Evolutionary conservation across 257 asterid species (phyloP).

Genomic region (Solanum boliviense): DNA sequence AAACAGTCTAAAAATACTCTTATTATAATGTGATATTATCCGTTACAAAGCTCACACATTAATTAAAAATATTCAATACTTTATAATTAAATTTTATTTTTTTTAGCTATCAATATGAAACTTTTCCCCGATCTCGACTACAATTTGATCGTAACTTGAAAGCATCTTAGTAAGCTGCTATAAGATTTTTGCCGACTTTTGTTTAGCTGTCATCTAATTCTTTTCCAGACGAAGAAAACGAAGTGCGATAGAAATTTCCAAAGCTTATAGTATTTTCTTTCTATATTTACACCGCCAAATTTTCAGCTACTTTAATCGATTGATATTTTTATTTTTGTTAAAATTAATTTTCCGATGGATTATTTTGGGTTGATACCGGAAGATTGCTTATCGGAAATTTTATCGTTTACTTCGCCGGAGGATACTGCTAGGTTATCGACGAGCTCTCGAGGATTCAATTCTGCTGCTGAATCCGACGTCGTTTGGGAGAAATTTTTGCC

Average conservation of each 20-base stretch:
- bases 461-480: conserved; percentile 16
- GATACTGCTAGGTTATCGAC: conserved; percentile 8
- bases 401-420: conserved; percentile 11
- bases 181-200: not conserved
- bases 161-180: no score
- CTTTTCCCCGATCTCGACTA: no score
- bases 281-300: not conserved
- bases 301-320: not conserved
- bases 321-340: not conserved
- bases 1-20: no score
- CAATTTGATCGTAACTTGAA: no score
- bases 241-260: not conserved
- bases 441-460: conserved; percentile 1
- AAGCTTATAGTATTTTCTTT: not conserved
- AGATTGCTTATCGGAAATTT: conserved; percentile 3
- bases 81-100: no score
- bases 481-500: conserved; percentile 13
- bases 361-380: conserved; percentile 5
- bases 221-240: not conserved
- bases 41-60: no score
- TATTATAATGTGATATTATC: no score
- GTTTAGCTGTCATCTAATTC: not conserved
- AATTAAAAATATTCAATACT: no score
- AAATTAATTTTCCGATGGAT: not conserved
- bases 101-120: not conserved